phyloP scores from a whole-genome alignment of 257 asterid species.

The Nicotiana paniculata region DNA sequence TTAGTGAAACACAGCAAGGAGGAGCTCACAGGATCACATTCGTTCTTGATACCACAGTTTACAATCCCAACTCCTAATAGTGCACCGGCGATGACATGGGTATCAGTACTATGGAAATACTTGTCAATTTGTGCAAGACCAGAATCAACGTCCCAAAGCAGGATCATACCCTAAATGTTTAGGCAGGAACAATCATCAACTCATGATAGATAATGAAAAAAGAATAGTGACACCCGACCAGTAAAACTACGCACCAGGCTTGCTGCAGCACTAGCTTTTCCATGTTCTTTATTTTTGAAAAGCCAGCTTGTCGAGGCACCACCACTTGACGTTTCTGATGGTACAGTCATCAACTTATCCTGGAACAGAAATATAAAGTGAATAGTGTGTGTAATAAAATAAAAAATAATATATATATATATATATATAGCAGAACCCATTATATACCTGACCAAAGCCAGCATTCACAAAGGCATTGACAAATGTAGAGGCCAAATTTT shows the following conservation, averaged over 20 bases:
- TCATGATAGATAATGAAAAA: neutral
- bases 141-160: slow-evolving; percentile 93
- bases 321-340: slow-evolving; percentile 70
- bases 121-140: slow-evolving; percentile 96
- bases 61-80: slow-evolving; percentile 92
- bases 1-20: neutral
- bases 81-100: slow-evolving; percentile 75
- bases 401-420: too few relatives aligned
- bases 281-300: slow-evolving; percentile 88
- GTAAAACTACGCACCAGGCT: slow-evolving; percentile 57
- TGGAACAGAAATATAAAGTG: slow-evolving; percentile 14
- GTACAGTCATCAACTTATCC: slow-evolving; percentile 89
- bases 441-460: slow-evolving; percentile 85
- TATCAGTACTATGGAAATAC: slow-evolving; percentile 77
- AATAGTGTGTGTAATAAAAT: neutral
- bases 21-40: slow-evolving; percentile 86
- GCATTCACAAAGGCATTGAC: slow-evolving; percentile 98
- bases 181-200: slow-evolving; percentile 12
- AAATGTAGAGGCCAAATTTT: slow-evolving; percentile 95
- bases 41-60: slow-evolving; percentile 65
- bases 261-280: slow-evolving; percentile 95
- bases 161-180: slow-evolving; percentile 72
- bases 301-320: slow-evolving; percentile 88
- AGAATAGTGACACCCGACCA: neutral
- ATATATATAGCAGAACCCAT: neutral